Base-by-base conservation (phyloP, 768 basidiomycete species). In the Mycena maculata region DNA sequence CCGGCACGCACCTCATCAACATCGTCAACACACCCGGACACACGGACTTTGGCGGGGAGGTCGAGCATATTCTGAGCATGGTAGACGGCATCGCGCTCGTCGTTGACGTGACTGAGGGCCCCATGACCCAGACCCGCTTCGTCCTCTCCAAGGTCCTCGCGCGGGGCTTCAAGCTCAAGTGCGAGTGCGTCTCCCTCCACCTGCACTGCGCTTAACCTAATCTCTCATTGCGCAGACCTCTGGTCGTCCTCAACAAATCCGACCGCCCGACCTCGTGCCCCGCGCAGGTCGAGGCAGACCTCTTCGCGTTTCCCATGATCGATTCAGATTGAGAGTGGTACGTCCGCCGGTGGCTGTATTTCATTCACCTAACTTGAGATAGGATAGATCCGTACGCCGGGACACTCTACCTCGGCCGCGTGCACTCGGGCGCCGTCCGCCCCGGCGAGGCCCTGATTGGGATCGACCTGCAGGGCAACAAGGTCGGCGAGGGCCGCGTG, bases 11-110 rank as follows among this genome's bases (percentile, higher is more conserved):
- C 70, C 77, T 84, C 4, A 86, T 87, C 68, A 89, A 88, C 58
- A 85, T 89, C 66, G 84, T 88, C 65, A 87, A 89, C 70, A 89
- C 88, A 0, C 88, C 87, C 0, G 87, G 88, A 58, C 88, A 89
- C 74, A 87, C 87, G 9, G 88, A 89, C 70, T 88, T 89, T 76
- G 87, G 87, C 36, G 87, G 87, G 60, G 88, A 89, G 73, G 87
- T 89, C 11, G 87, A 89, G 68, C 83, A 87, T 58, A 84, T 87
- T 4, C 79, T 87, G 79, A 85, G 86, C 65, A 88, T 89, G 82
- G 85, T 89, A 15, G 88, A 88, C 65, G 87, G 87, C 30, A 86
- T 87, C 13, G 86, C 86, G 16, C 80, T 89, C n/a, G 77, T 89
- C 4, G 83, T 89, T 20, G 87, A 88, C 67, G 86, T 86, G 2